A percentile compares a stretch with the other conserved stretches of the same genome.
Conservation (phyloP, 192 early-diverging fungal species). For the Coemansia sp. region DNA sequence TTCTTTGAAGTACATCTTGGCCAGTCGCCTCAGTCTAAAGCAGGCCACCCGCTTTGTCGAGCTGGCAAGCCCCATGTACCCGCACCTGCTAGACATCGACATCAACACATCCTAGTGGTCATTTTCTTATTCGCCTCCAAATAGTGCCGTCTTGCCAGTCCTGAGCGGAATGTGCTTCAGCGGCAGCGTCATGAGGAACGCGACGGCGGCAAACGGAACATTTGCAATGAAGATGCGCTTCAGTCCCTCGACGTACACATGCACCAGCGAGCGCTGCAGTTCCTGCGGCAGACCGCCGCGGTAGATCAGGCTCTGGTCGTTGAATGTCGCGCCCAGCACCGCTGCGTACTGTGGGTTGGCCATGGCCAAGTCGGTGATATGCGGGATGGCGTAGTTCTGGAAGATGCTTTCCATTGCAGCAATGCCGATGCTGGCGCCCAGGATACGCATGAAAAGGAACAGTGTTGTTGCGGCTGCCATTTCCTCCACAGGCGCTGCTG, state of each 20-base stretch:
- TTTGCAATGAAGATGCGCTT: constrained; percentile 58
- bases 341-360: constrained; percentile 26
- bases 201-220: constrained; percentile 54
- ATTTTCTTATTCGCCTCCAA: constrained; percentile 9
- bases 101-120: background rate
- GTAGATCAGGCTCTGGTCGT: constrained; percentile 44
- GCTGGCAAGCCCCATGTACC: background rate
- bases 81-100: background rate
- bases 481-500: constrained; percentile 55
- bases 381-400: constrained; percentile 47
- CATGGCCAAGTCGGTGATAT: constrained; percentile 4
- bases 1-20: constrained; percentile 1
- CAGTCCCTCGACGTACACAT: constrained; percentile 58
- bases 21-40: background rate
- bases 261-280: constrained; percentile 23
- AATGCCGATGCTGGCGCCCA: constrained; percentile 62
- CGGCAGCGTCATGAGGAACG: constrained; percentile 55
- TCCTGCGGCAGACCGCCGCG: constrained; percentile 35
- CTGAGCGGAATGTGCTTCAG: constrained; percentile 45
- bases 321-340: constrained; percentile 14
- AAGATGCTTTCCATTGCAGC: constrained; percentile 60
- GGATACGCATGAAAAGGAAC: constrained; percentile 63
- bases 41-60: background rate
- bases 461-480: constrained; percentile 68
- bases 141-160: no score